A percentile compares a stretch with the other conserved stretches of the same genome.
Conservation (phyloP, 73 alveolate genomes). For the Paramecium sonneborni region DNA sequence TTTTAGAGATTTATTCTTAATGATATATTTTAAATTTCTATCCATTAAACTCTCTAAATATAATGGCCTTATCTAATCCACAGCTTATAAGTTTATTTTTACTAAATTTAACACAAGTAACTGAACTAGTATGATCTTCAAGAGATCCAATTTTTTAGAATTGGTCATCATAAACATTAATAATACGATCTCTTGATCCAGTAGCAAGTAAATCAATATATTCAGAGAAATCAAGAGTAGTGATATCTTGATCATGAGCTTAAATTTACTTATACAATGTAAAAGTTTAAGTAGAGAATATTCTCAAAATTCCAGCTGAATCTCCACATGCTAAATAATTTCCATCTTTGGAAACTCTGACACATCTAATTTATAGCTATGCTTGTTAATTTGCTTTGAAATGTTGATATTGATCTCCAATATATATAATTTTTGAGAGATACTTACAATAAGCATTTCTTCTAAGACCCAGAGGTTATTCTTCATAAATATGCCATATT, state of each 20-base stretch:
- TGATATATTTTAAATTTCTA: conserved; percentile 46
- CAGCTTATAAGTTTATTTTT: conserved; percentile 70
- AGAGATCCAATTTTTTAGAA: conserved; percentile 62
- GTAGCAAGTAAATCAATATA: conserved; percentile 62
- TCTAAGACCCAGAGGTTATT: conserved; percentile 51
- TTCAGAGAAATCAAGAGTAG: conserved; percentile 72
- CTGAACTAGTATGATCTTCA: conserved; percentile 84
- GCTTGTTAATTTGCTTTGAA: conserved; percentile 41
- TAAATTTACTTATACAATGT: conserved; percentile 66
- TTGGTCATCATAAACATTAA: conserved; percentile 59
- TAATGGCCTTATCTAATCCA: conserved; percentile 81
- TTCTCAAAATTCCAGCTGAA: conserved; percentile 74
- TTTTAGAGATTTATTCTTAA: conserved; percentile 52
- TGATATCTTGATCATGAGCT: conserved; percentile 81
- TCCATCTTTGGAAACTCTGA: conserved; percentile 78
- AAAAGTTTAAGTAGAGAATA: conserved; percentile 68
- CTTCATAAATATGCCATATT: conserved; percentile 78
- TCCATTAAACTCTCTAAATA: conserved; percentile 72
- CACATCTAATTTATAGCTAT: conserved; percentile 52
- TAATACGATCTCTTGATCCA: conserved; percentile 76
- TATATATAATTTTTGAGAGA: conserved; percentile 78
- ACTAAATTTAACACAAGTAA: conserved; percentile 76
- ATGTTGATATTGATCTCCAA: conserved; percentile 53
- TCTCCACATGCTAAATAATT: conserved; percentile 82
- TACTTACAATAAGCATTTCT: conserved; percentile 84